Percentiles rank a stretch among this genome's conserved stretches.
Evolutionary conservation across 805 yeast species (phyloP).

Genomic region (Kazachstania taianensis): DNA sequence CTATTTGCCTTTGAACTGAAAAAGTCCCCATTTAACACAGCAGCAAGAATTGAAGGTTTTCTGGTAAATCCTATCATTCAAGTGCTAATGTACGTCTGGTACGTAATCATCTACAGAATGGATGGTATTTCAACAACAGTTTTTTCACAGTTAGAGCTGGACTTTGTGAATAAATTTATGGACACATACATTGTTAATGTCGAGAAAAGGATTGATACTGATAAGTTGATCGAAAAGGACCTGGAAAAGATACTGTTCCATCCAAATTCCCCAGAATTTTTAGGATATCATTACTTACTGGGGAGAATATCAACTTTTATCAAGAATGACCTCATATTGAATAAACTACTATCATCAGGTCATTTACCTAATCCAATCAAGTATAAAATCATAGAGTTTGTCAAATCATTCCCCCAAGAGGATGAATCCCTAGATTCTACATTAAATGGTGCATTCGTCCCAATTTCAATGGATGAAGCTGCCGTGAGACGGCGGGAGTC

Average conservation of each 20-base stretch:
- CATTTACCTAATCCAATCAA: conserved; percentile 7
- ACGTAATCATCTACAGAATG: conserved; percentile 9
- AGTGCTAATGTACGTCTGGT: conserved; percentile 17
- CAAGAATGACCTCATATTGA: conserved; percentile 10
- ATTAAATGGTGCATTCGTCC: background rate
- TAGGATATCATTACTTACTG: conserved; percentile 12
- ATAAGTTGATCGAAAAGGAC: conserved; percentile 10
- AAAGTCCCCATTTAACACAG: conserved; percentile 3
- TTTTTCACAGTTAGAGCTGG: conserved; percentile 5
- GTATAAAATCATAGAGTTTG: conserved; percentile 8
- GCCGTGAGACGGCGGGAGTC: background rate
- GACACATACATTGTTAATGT: conserved; percentile 10
- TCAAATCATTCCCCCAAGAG: conserved; percentile 4
- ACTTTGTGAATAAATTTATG: conserved; percentile 11
- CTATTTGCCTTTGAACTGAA: conserved; percentile 8
- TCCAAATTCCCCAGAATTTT: conserved; percentile 7
- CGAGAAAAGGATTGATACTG: conserved; percentile 10
- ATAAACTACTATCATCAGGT: conserved; percentile 9
- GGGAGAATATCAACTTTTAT: conserved; percentile 7
- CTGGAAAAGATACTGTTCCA: conserved; percentile 11
- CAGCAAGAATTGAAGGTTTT: conserved; percentile 8
- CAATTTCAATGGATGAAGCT: background rate
- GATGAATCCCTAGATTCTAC: conserved; percentile 3
- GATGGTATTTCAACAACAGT: background rate
- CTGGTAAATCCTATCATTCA: conserved; percentile 17